These are phyloP conservation scores for Gleditsia sinensis DNA, from an alignment of 306 rosid species.

Conservation along the genomic window DNA sequence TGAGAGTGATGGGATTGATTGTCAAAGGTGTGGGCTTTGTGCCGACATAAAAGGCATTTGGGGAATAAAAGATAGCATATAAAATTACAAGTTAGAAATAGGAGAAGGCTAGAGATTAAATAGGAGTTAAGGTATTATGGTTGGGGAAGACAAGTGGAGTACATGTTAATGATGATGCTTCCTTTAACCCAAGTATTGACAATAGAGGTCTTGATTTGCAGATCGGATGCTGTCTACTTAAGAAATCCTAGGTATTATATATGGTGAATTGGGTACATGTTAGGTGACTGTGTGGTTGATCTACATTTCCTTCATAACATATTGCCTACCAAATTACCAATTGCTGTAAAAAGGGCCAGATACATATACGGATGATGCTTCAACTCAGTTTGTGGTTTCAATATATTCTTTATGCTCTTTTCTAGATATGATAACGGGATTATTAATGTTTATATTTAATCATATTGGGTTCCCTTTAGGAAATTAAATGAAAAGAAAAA, in stretches of 20 bases:
- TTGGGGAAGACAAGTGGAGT: slow-evolving; percentile 26
- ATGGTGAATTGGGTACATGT: slow-evolving; percentile 7
- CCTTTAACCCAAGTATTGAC: slow-evolving; percentile 19
- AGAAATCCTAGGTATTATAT: not conserved
- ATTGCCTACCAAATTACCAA: not conserved
- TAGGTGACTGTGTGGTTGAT: slow-evolving; percentile 18
- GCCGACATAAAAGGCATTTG: slow-evolving; percentile 15
- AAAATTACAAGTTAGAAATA: not conserved
- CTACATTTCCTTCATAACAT: slow-evolving; percentile 27
- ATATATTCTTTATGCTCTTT: not conserved
- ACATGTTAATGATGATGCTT: slow-evolving; percentile 47
- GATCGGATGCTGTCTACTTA: not conserved
- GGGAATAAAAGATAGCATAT: not conserved
- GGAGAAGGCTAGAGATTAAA: not conserved
- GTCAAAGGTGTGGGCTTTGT: slow-evolving; percentile 30
- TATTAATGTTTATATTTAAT: too few species aligned
- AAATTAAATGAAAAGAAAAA: not conserved
- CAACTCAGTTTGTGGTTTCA: not conserved
- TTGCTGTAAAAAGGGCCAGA: not conserved
- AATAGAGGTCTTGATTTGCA: slow-evolving; percentile 11
- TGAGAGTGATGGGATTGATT: slow-evolving; percentile 7
- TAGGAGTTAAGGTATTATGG: not conserved
- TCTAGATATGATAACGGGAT: not conserved
- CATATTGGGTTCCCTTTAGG: too few species aligned
- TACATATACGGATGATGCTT: not conserved